Conservation (phyloP, 176 grass and related monocot species). For the Bromus sterilis region DNA sequence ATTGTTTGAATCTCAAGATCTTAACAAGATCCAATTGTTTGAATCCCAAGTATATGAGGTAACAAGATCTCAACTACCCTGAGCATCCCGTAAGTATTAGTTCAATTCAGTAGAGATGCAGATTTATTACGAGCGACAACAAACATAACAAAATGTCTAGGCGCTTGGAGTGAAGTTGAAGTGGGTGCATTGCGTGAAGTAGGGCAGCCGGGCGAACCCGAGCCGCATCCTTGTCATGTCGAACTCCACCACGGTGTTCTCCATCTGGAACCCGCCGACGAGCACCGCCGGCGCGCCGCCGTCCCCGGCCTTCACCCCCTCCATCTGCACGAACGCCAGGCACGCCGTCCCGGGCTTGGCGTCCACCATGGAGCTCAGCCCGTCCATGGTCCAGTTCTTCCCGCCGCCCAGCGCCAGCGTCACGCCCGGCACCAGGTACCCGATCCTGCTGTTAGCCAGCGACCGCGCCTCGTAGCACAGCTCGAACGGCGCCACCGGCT, state of each 20-base stretch:
- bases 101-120: neutral
- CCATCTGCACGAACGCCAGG: slow-evolving; percentile 23
- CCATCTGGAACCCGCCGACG: slow-evolving; percentile 47
- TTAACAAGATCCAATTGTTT: no score
- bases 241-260: slow-evolving; percentile 44
- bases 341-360: neutral
- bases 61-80: no score
- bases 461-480: neutral
- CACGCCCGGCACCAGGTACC: slow-evolving; percentile 27
- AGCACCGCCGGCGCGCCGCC: slow-evolving; percentile 15
- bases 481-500: slow-evolving; percentile 6
- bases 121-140: neutral
- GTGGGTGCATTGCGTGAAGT: neutral
- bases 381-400: slow-evolving; percentile 21
- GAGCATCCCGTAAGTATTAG: no score
- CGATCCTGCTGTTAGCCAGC: slow-evolving; percentile 1
- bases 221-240: slow-evolving; percentile 26
- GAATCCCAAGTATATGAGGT: no score
- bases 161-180: slow-evolving; percentile 21
- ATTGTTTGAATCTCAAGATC: no score
- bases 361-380: slow-evolving; percentile 24
- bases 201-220: neutral
- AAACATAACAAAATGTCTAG: neutral
- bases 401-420: slow-evolving; percentile 15
- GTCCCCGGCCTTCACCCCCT: neutral